Base-by-base conservation (phyloP, 1,284 basidiomycete species). In the Puccinia novopanici region DNA sequence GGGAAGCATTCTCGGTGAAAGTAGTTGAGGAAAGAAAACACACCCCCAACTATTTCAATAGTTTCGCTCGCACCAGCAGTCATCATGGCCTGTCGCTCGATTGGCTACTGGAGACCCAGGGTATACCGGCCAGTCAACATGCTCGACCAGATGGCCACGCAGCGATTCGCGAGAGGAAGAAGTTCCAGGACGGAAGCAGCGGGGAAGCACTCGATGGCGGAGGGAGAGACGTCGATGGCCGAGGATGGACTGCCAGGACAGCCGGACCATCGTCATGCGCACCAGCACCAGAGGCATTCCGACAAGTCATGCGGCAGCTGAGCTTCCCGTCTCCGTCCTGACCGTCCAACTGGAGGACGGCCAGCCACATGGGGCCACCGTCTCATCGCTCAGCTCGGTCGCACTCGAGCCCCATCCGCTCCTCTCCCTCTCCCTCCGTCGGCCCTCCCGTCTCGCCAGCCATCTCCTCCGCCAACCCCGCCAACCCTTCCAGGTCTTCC, bases 381-480 rank as follows among this genome's bases (percentile, higher is more conserved):
- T 97, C 57, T 95, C 94, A 6, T 95, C 94, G 0, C 93, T 96
- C 85, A 91, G 93, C 37, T 94, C 93, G n/a, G 90, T 96, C 83
- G 90, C 94, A 0, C 89, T 97, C 87, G 90, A 93, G 83, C 94
- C 94, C 1, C 87, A 91, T 83, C 93, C 94, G 0, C 89, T 96
- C 81, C 89, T 97, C 82, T 89, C 93, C 0, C 96, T 96, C 86
- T 91, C 93, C 15, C 88, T 96, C 17, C 90, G 93, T 42, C 88
- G 94, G n/a, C 94, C 94, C 3, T 95, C 93, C 0, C 89, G 93
- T 10, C 92, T 95, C 89, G 93, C 93, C 24, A 22, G 19, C 75
- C 50, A 50, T 54, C 59, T 63, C 40, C n/a, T 42, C 55, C n/a
- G 3, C 10, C 13, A 48, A 12, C 37, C 52, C 15, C 55, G 30